These are phyloP conservation scores for Saturnispora dispora DNA, from an alignment of 805 yeast genomes.

Conservation along the genomic window DNA sequence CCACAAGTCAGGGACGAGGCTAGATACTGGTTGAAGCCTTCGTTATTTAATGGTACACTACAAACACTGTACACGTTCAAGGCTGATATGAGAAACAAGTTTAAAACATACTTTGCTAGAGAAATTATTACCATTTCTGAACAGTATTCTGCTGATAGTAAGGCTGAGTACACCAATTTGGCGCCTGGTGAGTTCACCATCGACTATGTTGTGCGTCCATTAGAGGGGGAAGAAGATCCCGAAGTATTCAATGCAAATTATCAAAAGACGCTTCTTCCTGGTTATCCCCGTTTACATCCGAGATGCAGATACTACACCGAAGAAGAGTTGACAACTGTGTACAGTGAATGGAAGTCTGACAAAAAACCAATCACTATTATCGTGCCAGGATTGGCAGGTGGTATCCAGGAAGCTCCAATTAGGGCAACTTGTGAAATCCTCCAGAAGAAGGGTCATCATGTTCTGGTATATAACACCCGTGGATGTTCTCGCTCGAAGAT, in stretches of 20 bases:
- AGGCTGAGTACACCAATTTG: conserved; percentile 15
- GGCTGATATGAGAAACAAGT: conserved; percentile 33
- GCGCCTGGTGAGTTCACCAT: conserved; percentile 36
- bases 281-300: conserved; percentile 55
- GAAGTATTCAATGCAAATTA: conserved; percentile 24
- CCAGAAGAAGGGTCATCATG: conserved; percentile 36
- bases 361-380: conserved; percentile 52
- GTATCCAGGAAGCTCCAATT: conserved; percentile 67
- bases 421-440: conserved; percentile 43
- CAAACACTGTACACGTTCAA: conserved; percentile 43
- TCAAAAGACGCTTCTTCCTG: conserved; percentile 38
- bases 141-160: conserved; percentile 2
- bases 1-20: conserved; percentile 34
- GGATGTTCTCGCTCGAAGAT: conserved; percentile 73
- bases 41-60: conserved; percentile 37
- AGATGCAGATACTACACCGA: conserved; percentile 54
- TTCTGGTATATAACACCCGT: conserved; percentile 56
- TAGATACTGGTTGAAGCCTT: conserved; percentile 36
- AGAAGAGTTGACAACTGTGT: conserved; percentile 30
- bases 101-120: conserved; percentile 39
- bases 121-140: conserved; percentile 30
- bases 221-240: conserved; percentile 13
- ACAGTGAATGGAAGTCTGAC: conserved; percentile 27
- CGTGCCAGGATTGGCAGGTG: conserved; percentile 71
- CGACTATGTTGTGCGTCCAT: conserved; percentile 36